phyloP scores from a whole-genome alignment of 305 asterid species.

The Plantago coronopus region DNA sequence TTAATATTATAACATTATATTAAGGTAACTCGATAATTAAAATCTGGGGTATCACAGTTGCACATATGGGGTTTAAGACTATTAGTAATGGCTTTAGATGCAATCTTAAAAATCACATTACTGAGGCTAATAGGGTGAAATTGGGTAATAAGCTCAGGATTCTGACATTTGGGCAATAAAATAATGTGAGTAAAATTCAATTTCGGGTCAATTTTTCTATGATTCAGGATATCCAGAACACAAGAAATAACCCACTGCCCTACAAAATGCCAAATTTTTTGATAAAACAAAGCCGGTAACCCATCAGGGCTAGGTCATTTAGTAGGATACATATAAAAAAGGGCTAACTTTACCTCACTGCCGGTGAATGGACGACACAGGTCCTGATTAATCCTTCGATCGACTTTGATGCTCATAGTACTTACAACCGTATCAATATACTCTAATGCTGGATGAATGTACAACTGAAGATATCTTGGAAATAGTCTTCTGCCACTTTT shows the following conservation, averaged over 20 bases:
- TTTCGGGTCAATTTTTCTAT: background rate
- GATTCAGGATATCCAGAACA: background rate
- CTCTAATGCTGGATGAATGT: no score
- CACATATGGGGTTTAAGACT: background rate
- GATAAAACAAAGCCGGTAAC: background rate
- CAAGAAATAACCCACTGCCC: background rate
- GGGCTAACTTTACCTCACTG: background rate
- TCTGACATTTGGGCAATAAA: background rate
- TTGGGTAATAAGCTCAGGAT: background rate
- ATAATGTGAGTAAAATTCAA: background rate
- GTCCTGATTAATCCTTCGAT: background rate
- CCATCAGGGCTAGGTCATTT: constrained; percentile 6
- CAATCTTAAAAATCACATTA: background rate
- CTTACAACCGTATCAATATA: background rate
- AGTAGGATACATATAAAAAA: background rate
- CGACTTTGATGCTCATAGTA: background rate
- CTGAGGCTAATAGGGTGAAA: constrained; percentile 5
- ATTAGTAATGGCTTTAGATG: background rate
- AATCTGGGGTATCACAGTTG: no score
- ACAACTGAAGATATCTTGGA: background rate
- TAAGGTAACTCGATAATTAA: no score
- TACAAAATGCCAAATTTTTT: background rate
- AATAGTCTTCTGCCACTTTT: background rate
- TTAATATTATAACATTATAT: no score
- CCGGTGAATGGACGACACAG: background rate